Conservation (phyloP, 345 rosid species). For the Mallotus nudiflorus region DNA sequence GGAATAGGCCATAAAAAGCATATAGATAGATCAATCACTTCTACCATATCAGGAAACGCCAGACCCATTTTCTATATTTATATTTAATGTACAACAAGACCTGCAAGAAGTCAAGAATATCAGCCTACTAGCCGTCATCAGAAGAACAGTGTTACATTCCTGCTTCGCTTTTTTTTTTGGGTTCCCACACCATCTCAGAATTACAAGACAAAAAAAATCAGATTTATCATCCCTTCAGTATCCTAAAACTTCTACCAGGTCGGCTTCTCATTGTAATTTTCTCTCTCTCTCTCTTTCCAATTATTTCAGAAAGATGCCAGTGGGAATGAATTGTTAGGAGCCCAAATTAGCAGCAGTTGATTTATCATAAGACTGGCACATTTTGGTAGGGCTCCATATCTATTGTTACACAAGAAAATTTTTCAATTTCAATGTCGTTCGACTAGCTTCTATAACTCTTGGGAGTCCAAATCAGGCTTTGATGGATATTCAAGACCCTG, state of each 20-base stretch:
- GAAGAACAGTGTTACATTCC: conserved; percentile 15
- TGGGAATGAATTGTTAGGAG: conserved; percentile 26
- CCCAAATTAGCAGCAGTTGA: conserved; percentile 15
- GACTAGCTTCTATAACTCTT: conserved; percentile 49
- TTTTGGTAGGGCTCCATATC: conserved; percentile 6
- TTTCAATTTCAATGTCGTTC: conserved; percentile 4
- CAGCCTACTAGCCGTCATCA: too few species aligned
- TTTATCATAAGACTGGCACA: conserved; percentile 15
- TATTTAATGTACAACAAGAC: conserved; percentile 24
- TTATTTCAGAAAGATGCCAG: conserved; percentile 17
- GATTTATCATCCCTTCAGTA: conserved; percentile 11
- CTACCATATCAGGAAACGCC: background rate
- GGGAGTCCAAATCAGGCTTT: conserved; percentile 73
- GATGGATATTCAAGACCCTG: conserved; percentile 93
- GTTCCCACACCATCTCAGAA: conserved; percentile 12
- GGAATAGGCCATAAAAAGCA: background rate
- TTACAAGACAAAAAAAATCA: conserved; percentile 17
- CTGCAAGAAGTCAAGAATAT: too few species aligned
- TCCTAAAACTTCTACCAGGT: conserved; percentile 8
- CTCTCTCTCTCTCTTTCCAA: conserved; percentile 1
- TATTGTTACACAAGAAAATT: conserved; percentile 12
- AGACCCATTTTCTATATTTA: conserved; percentile 14
- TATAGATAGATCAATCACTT: background rate
- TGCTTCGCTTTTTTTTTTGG: background rate
- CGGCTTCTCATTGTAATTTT: background rate